Evolutionary conservation across 352 stramenopile genomes (phyloP).

Genomic region (Hyaloperonospora arabidopsidis): DNA sequence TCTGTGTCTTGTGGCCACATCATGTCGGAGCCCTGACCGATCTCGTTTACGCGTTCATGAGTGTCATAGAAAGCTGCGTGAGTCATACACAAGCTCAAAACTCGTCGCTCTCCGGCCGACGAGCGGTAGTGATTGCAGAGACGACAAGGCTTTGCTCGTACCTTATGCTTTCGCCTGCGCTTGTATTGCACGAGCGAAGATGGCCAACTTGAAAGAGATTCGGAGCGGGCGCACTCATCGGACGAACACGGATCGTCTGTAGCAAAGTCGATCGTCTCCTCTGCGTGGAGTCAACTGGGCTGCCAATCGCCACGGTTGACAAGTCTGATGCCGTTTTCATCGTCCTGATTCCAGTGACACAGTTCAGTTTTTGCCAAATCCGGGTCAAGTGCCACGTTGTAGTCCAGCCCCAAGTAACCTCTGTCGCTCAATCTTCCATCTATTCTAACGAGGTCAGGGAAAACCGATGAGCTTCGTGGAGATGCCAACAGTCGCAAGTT

Average conservation of each 20-base stretch:
- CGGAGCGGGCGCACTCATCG: constrained; percentile 27
- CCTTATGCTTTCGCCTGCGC: constrained; percentile 15
- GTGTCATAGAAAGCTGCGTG: too few species aligned
- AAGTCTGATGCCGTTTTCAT: neutral
- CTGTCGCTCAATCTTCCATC: too few species aligned
- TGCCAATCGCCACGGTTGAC: constrained; percentile 3
- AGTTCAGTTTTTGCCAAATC: constrained; percentile 27
- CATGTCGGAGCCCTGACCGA: too few species aligned
- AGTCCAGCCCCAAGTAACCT: too few species aligned
- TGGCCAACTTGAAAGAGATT: constrained; percentile 23
- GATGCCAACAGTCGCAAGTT: constrained; percentile 14
- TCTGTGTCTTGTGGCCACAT: too few species aligned
- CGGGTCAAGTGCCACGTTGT: constrained; percentile 15
- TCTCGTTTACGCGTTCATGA: too few species aligned
- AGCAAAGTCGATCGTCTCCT: neutral
- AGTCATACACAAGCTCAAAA: too few species aligned
- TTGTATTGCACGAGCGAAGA: constrained; percentile 14
- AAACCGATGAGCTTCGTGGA: constrained; percentile 14
- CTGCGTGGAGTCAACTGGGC: constrained; percentile 1
- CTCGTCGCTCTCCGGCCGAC: neutral
- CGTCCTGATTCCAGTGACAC: too few species aligned
- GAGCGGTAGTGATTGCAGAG: constrained; percentile 24
- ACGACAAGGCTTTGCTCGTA: constrained; percentile 14
- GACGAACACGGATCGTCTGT: constrained; percentile 8
- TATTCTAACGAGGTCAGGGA: too few species aligned